These are phyloP conservation scores for Exophiala oligosperma DNA, from an alignment of 2,329 filamentous ascomycete species.

Conservation along the genomic window DNA sequence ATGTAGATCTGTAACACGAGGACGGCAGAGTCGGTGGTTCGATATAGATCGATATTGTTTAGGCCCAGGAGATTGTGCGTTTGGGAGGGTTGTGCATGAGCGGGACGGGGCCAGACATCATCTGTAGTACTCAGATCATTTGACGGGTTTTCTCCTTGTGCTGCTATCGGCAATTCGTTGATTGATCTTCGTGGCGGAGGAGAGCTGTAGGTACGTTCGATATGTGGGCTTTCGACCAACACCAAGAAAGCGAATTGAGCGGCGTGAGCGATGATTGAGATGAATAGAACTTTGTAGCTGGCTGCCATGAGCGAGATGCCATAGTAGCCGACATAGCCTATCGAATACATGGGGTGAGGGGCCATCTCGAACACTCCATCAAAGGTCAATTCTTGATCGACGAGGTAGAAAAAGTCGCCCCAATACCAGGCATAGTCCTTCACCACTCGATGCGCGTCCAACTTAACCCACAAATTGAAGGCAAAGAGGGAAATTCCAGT, in stretches of 20 bases:
- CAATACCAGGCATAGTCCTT: constrained; percentile 99
- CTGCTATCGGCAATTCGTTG: constrained; percentile 39
- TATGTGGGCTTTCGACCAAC: constrained; percentile 93
- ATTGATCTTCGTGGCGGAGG: constrained; percentile 61
- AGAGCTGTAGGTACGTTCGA: constrained; percentile 95
- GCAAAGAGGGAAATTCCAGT: constrained; percentile 75
- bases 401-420: constrained; percentile 98
- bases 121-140: constrained; percentile 37
- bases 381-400: constrained; percentile 96
- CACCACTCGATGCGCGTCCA: constrained; percentile 95
- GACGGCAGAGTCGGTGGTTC: constrained; percentile 79
- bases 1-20: constrained; percentile 76
- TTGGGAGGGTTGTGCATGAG: constrained; percentile 58
- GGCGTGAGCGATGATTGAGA: constrained; percentile 91
- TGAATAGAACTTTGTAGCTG: constrained; percentile 96
- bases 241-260: constrained; percentile 92
- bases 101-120: constrained; percentile 19
- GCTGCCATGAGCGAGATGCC: constrained; percentile 97
- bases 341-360: constrained; percentile 97
- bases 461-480: constrained; percentile 98
- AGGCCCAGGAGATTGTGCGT: constrained; percentile 83
- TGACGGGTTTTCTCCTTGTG: constrained; percentile 35
- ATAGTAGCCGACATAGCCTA: constrained; percentile 97
- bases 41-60: constrained; percentile 82
- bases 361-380: constrained; percentile 99